Evolutionary conservation across 2,329 filamentous ascomycete species (phyloP).

Genomic region (Lasiodiplodia citricola): DNA sequence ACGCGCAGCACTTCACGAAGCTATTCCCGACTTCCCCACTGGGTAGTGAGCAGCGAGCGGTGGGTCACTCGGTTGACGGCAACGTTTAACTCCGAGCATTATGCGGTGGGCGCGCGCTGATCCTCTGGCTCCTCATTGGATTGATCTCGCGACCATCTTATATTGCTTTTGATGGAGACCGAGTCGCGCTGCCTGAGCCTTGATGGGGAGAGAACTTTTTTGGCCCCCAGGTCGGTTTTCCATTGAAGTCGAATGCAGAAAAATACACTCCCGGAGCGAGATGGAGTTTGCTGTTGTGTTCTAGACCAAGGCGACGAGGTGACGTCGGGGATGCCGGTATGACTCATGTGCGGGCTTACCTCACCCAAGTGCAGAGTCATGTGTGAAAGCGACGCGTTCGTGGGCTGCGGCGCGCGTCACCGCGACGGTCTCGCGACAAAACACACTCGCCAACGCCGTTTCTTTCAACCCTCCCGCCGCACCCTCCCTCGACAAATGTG

Average conservation of each 20-base stretch:
- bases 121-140: constrained; percentile 7
- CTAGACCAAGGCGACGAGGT: not conserved
- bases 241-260: not conserved
- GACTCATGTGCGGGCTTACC: not conserved
- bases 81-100: not conserved
- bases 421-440: constrained; percentile 17
- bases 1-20: not conserved
- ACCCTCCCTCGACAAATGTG: not conserved
- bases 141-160: not conserved
- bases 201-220: not conserved
- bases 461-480: constrained; percentile 10
- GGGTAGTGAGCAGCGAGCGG: constrained; percentile 1
- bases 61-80: not conserved
- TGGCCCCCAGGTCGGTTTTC: not conserved
- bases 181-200: not conserved
- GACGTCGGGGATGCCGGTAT: not conserved
- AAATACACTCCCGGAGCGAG: no score
- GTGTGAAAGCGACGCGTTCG: not conserved
- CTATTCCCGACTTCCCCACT: constrained; percentile 2
- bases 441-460: not conserved
- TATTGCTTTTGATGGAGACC: not conserved
- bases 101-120: constrained; percentile 5
- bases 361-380: not conserved
- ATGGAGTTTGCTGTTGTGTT: not conserved
- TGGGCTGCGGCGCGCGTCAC: constrained; percentile 15